Conservation (phyloP, 106 monocot genomes). For the Dendrobium catenatum region DNA sequence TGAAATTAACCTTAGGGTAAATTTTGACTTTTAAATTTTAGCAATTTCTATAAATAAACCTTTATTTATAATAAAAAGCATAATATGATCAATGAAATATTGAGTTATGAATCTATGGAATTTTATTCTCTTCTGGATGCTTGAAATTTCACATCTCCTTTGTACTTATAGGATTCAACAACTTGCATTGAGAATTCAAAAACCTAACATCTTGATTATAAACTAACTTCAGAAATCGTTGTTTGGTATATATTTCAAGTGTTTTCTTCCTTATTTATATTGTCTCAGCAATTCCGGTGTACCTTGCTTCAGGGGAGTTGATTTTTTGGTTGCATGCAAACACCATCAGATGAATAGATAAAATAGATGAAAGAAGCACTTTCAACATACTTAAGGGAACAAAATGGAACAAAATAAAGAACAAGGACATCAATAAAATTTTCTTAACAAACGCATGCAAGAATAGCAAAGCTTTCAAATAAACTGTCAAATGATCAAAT, state of each 20-base stretch:
- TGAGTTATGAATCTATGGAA: background rate
- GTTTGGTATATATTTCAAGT: background rate
- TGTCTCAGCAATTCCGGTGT: background rate
- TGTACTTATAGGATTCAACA: background rate
- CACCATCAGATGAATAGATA: background rate
- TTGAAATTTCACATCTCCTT: background rate
- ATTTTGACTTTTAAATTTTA: background rate
- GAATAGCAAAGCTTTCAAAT: background rate
- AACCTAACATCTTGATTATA: background rate
- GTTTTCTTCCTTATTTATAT: background rate
- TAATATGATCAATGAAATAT: background rate
- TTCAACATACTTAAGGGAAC: background rate
- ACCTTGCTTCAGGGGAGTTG: background rate
- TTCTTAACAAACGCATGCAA: background rate
- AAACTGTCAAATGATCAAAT: background rate
- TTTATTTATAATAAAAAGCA: background rate
- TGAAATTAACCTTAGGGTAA: too few species aligned
- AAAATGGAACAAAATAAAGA: background rate
- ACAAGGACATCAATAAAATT: background rate
- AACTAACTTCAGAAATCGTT: background rate
- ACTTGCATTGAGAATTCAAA: background rate
- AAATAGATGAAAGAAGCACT: background rate
- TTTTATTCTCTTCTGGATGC: background rate
- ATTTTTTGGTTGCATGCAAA: background rate
- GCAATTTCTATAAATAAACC: background rate